Conservation (phyloP, 2,329 filamentous ascomycete species). For the Talaromyces verruculosus region DNA sequence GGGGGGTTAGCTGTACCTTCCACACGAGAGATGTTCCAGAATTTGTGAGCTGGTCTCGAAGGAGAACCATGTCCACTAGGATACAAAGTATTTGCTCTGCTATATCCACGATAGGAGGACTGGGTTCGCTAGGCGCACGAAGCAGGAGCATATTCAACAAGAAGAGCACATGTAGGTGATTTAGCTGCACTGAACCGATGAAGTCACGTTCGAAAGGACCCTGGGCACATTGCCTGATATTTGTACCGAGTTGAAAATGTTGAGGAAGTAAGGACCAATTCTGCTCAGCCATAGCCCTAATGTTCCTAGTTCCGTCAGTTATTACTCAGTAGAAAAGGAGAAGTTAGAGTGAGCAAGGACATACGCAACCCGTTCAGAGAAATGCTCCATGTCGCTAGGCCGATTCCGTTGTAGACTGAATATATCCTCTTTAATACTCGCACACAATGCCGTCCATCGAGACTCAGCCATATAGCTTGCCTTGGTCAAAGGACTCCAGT, state of each 20-base stretch:
- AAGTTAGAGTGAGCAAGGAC: not conserved
- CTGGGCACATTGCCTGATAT: not conserved
- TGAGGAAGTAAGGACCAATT: not conserved
- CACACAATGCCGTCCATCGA: not conserved
- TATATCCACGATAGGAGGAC: not conserved
- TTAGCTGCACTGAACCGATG: not conserved
- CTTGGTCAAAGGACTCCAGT: not conserved
- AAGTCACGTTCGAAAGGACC: slow-evolving; percentile 1
- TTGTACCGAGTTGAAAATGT: not conserved
- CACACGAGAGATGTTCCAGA: not conserved
- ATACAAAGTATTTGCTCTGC: not conserved
- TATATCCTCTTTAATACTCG: not conserved
- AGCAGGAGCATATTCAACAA: not conserved
- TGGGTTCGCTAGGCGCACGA: not conserved
- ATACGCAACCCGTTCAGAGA: not conserved
- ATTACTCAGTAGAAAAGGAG: not conserved
- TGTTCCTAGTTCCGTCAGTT: not conserved
- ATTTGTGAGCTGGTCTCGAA: not conserved
- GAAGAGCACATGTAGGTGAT: slow-evolving; percentile 4
- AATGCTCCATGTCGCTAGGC: not conserved
- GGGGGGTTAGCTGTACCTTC: not conserved
- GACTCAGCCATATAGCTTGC: not conserved
- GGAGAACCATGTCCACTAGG: not conserved
- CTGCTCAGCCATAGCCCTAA: not conserved
- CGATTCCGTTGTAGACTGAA: not conserved